Evolutionary conservation across 768 basidiomycete species (phyloP), one percentile per base, ranked within the genome.

Genomic region (Mycena galopus): DNA sequence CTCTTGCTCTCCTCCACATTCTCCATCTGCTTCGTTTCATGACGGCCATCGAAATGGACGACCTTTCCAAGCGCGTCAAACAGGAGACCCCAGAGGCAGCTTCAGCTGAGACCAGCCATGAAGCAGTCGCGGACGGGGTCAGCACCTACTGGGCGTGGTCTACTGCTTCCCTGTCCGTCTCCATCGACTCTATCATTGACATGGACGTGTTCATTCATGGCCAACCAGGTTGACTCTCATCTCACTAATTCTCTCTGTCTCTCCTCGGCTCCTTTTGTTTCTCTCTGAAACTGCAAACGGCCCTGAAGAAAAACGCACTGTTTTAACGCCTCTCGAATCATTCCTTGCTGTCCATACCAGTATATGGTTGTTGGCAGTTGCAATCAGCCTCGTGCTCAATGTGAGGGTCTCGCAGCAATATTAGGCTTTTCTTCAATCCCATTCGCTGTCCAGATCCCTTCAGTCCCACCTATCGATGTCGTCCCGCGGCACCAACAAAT

Each of bases 311-410:
- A 82, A 82, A 14, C 83, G 86, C 57, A 81, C 80, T 33, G 76
- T 80, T 23, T 85, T 94, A 59, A 93, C 93, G 3, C 82, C 89
- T 3, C 85, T 95, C 37, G 94, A 95, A 78, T 82, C 85, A 27
- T 94, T 92, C 81, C 87, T 96, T 53, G 85, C 90, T 17, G 78
- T 88, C n/a, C 90, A 93, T 42, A 85, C 92, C 66, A 92, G 91
- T 21, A 85, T 95, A 55, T 82, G 90, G 75, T 84, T 94, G 17
- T 82, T 85, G 55, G 87, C 88, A 8, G 77, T 91, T 10, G 86
- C 90, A 12, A 44, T 90, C 19, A 85, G 90, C 39, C 81, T 93
- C 35, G 77, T 95, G 25, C 79, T 92, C 72, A 88, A 90, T 78
- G 93, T 92, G 77, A 67, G 84, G 53, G 57, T 39, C 35, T 67